Percentiles rank a stretch among this genome's conserved stretches.
phyloP scores from a whole-genome alignment of 1,284 basidiomycete genomes.

The Moesziomyces sp. region DNA sequence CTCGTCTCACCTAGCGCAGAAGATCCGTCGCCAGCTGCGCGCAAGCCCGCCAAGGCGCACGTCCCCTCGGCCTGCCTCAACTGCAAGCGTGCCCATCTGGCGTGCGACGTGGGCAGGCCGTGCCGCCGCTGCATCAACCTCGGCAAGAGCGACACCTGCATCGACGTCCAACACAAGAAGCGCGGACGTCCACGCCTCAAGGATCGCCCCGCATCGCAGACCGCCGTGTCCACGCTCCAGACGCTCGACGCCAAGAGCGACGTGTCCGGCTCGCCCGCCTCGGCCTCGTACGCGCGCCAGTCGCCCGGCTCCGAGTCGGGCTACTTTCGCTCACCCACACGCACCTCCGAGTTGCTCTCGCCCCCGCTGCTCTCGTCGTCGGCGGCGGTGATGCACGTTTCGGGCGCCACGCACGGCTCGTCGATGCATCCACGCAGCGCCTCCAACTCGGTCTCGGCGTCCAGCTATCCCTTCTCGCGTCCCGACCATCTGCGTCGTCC shows the following conservation, averaged over 20 bases:
- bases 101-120: constrained; percentile 55
- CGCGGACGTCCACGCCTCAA: constrained; percentile 54
- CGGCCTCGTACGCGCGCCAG: constrained; percentile 23
- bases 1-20: constrained; percentile 22
- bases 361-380: constrained; percentile 26
- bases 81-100: constrained; percentile 59
- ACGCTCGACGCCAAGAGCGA: constrained; percentile 30
- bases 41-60: constrained; percentile 54
- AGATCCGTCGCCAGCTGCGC: constrained; percentile 15
- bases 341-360: constrained; percentile 24
- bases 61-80: constrained; percentile 58
- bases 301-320: constrained; percentile 39
- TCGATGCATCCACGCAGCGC: constrained; percentile 33
- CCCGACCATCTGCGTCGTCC: constrained; percentile 38
- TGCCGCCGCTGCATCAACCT: constrained; percentile 58
- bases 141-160: constrained; percentile 58
- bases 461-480: constrained; percentile 48
- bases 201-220: constrained; percentile 44
- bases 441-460: constrained; percentile 47
- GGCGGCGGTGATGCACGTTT: constrained; percentile 24
- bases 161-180: constrained; percentile 63
- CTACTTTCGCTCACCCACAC: constrained; percentile 37
- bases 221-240: constrained; percentile 21
- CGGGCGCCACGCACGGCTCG: constrained; percentile 30
- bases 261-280: constrained; percentile 38